Evolutionary conservation across 2,329 filamentous ascomycete species (phyloP).

Genomic region (Fusarium pininemorale): DNA sequence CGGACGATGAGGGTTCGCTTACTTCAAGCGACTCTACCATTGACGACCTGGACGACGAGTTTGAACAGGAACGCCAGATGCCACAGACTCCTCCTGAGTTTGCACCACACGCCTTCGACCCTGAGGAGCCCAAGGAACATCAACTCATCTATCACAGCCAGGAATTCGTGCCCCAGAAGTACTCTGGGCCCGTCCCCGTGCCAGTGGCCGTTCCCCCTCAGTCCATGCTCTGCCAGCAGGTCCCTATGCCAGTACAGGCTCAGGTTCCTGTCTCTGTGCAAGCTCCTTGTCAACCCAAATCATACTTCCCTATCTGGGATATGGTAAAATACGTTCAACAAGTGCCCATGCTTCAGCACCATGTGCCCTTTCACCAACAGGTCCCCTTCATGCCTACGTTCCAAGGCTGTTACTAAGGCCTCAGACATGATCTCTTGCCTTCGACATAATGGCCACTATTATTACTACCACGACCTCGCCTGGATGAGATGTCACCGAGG

Average conservation of each 20-base stretch:
- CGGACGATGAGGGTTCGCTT: slow-evolving; percentile 66
- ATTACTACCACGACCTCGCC: slow-evolving; percentile 21
- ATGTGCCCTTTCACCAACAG: slow-evolving; percentile 62
- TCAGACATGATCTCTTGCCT: not conserved
- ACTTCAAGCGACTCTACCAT: slow-evolving; percentile 63
- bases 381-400: slow-evolving; percentile 61
- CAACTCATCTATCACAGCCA: slow-evolving; percentile 52
- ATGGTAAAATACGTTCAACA: slow-evolving; percentile 63
- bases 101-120: slow-evolving; percentile 55
- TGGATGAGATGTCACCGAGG: slow-evolving; percentile 33
- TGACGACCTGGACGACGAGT: slow-evolving; percentile 61
- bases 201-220: slow-evolving; percentile 40
- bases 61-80: slow-evolving; percentile 54
- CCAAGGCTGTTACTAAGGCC: slow-evolving; percentile 58
- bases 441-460: not conserved
- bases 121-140: slow-evolving; percentile 55
- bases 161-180: slow-evolving; percentile 59
- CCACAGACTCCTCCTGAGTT: slow-evolving; percentile 53
- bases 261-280: slow-evolving; percentile 51
- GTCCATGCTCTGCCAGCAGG: slow-evolving; percentile 46
- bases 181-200: slow-evolving; percentile 50
- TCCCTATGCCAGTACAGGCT: slow-evolving; percentile 45
- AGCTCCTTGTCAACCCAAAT: slow-evolving; percentile 55
- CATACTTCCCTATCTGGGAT: slow-evolving; percentile 61
- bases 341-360: slow-evolving; percentile 58